Evolutionary conservation across 768 basidiomycete species (phyloP).

Genomic region (Strobilomyces echinocephalus): DNA sequence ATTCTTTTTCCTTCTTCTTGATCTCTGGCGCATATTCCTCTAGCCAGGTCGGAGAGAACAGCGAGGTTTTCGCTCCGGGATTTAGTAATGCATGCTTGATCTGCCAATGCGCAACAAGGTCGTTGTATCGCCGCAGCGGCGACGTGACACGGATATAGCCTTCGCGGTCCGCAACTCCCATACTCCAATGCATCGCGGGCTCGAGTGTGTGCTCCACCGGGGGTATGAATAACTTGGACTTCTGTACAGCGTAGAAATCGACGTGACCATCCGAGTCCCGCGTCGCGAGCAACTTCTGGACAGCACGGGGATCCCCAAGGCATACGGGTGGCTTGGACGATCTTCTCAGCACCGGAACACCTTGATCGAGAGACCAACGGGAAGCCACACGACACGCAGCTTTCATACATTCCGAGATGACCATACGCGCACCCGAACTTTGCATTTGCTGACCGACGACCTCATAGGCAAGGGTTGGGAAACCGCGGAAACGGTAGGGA

Average conservation of each 20-base stretch:
- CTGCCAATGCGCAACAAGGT: conserved; percentile 89
- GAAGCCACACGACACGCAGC: conserved; percentile 74
- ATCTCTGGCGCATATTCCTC: conserved; percentile 38
- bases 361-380: conserved; percentile 55
- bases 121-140: conserved; percentile 80
- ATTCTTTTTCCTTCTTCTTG: conserved; percentile 32
- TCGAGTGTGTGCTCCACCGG: conserved; percentile 43
- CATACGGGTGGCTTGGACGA: conserved; percentile 31
- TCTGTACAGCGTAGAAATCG: conserved; percentile 33
- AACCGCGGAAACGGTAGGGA: conserved; percentile 40
- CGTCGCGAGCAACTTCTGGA: conserved; percentile 44
- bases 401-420: conserved; percentile 83
- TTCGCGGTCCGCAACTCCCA: conserved; percentile 67
- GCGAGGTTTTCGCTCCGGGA: conserved; percentile 29
- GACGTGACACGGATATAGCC: conserved; percentile 85
- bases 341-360: conserved; percentile 64
- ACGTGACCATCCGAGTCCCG: conserved; percentile 48
- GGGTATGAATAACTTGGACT: conserved; percentile 32
- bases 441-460: conserved; percentile 28
- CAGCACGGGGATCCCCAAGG: conserved; percentile 26
- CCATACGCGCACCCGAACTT: conserved; percentile 41
- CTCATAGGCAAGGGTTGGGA: conserved; percentile 46
- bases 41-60: conserved; percentile 47
- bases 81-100: conserved; percentile 70
- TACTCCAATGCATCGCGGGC: conserved; percentile 58